Evolutionary conservation across 2,329 filamentous ascomycete species (phyloP).

Genomic region (Sporothrix schenckii): DNA sequence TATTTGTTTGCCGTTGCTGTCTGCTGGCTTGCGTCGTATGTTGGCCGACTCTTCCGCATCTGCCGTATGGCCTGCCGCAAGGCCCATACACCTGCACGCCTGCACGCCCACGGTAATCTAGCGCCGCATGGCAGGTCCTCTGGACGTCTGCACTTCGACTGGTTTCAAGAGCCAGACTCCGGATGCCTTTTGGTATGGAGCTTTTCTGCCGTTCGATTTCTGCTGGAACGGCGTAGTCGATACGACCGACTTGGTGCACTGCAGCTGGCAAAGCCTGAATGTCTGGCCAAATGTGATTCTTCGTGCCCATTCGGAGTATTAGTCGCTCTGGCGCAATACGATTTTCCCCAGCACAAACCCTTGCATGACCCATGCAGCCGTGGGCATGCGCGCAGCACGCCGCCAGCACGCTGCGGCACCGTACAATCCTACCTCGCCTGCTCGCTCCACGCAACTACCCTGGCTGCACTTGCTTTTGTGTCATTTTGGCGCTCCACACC

Average conservation of each 20-base stretch:
- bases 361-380: constrained; percentile 10
- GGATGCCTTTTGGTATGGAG: too few species aligned
- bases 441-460: constrained; percentile 15
- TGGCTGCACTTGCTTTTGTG: neutral
- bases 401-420: constrained; percentile 1
- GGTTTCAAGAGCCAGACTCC: neutral
- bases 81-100: neutral
- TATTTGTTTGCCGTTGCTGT: neutral
- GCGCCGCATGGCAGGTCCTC: neutral
- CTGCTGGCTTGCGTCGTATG: too few species aligned
- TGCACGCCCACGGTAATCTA: too few species aligned
- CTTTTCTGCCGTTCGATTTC: too few species aligned
- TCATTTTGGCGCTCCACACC: constrained; percentile 1
- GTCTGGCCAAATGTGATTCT: neutral
- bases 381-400: constrained; percentile 17
- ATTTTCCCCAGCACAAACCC: constrained; percentile 17
- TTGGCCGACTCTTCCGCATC: neutral
- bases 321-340: neutral
- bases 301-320: neutral
- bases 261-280: neutral
- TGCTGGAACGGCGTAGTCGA: too few species aligned
- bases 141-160: neutral
- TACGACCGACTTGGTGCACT: neutral
- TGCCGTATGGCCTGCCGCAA: neutral
- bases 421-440: neutral